These are phyloP conservation scores for Trametes cingulata DNA, from an alignment of 768 basidiomycete genomes.

Conservation along the genomic window DNA sequence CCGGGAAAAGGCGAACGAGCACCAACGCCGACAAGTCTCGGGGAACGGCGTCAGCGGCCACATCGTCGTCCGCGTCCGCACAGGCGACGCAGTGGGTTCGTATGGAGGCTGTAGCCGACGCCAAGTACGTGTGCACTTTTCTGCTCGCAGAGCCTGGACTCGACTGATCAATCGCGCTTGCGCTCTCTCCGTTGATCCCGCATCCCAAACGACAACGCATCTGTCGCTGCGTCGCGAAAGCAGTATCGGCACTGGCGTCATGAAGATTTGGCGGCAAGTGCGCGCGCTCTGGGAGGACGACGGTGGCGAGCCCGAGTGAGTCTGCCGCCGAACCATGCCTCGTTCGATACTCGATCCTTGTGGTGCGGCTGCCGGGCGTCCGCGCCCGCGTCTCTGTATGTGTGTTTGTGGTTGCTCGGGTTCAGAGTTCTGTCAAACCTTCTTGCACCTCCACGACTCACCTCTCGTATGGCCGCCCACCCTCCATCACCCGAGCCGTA, in stretches of 20 bases:
- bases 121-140: conserved; percentile 54
- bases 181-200: neutral
- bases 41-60: neutral
- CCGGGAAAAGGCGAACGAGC: conserved; percentile 3
- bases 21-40: conserved; percentile 20
- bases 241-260: conserved; percentile 74
- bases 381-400: neutral
- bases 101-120: conserved; percentile 52
- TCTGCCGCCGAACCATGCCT: neutral
- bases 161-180: neutral
- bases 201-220: neutral
- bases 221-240: conserved; percentile 5
- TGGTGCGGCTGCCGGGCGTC: neutral
- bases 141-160: neutral
- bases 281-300: conserved; percentile 45
- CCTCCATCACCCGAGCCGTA: no score
- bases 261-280: conserved; percentile 71
- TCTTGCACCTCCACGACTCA: neutral
- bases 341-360: neutral
- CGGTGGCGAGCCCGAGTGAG: neutral
- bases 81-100: conserved; percentile 50
- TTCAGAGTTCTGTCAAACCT: conserved; percentile 1
- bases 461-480: no score
- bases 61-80: conserved; percentile 19
- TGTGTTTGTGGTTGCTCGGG: neutral